These are phyloP conservation scores for Cutaneotrichosporon cavernicola DNA, from an alignment of 1,284 basidiomycete species.

Conservation along the genomic window DNA sequence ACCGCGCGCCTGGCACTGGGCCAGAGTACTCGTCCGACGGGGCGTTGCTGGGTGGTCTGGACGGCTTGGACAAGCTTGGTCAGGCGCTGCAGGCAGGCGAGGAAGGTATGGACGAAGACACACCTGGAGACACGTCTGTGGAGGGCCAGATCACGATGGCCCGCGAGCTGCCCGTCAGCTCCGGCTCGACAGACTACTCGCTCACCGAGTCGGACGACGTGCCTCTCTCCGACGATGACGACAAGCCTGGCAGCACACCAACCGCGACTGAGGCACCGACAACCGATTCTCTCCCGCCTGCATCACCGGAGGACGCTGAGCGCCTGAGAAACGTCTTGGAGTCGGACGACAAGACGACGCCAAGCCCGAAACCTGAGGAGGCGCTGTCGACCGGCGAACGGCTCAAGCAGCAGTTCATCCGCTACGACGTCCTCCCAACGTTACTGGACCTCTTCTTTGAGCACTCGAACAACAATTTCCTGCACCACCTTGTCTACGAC, in stretches of 20 bases:
- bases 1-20: conserved; percentile 68
- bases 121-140: conserved; percentile 50
- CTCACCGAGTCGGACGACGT: conserved; percentile 67
- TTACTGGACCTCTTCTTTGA: conserved; percentile 89
- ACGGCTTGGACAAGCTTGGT: conserved; percentile 76
- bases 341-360: neutral
- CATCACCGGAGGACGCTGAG: conserved; percentile 41
- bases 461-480: conserved; percentile 96
- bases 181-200: conserved; percentile 51
- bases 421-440: conserved; percentile 68
- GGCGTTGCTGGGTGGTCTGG: conserved; percentile 73
- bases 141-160: conserved; percentile 63
- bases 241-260: conserved; percentile 64
- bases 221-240: conserved; percentile 63
- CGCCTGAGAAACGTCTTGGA: conserved; percentile 45
- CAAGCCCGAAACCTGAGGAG: conserved; percentile 23
- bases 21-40: conserved; percentile 76
- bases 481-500: conserved; percentile 97
- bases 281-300: conserved; percentile 35
- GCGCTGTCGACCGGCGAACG: conserved; percentile 62
- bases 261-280: conserved; percentile 13
- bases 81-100: conserved; percentile 65
- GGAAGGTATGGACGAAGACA: conserved; percentile 61
- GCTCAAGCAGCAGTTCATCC: conserved; percentile 72
- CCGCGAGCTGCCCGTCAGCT: conserved; percentile 67